Base-by-base conservation (phyloP, 495 filamentous ascomycete genomes). In the Hypoxylon subgilvum region DNA sequence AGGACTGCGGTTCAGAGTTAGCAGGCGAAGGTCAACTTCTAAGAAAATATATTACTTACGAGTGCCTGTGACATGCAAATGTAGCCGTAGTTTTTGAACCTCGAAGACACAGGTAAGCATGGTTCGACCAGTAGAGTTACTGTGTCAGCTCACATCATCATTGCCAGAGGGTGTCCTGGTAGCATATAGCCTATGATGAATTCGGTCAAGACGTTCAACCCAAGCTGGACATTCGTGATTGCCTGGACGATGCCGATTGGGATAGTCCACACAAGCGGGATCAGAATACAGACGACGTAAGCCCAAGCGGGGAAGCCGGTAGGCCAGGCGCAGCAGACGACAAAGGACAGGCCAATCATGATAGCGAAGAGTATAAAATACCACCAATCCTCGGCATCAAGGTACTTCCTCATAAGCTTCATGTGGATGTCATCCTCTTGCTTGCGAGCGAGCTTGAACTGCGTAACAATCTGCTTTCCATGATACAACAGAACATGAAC, bases 21-120 rank as follows among this genome's bases (percentile, higher is more conserved):
- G 44, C 3, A 30, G 9, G 3, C 14, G 19, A n/a, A n/a, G n/a
- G n/a, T n/a, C n/a, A n/a, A n/a, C n/a, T n/a, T n/a, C n/a, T n/a
- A n/a, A n/a, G n/a, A n/a, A n/a, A n/a, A n/a, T n/a, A n/a, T n/a
- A n/a, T n/a, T 47, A 57, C 59, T 52, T 21, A 63, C 59, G 9
- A 82, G 73, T 1, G 77, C 79, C 63, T 82, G 79, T 28, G 73
- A 78, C 73, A 87, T 82, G 58, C 81, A 82, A 43, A 88, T 82
- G 59, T 88, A 90, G 42, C 86, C 85, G 63, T 86, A 88, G 30
- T 83, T 88, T 63, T 90, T 89, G 75, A 90, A 90, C n/a, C n/a
- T n/a, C n/a, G n/a, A n/a, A n/a, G n/a, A n/a, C n/a, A n/a, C n/a
- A n/a, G n/a, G n/a, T n/a, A n/a, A n/a, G n/a, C n/a, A n/a, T n/a